Base-by-base conservation (phyloP, 192 early-diverging fungal species). In the Rhizophagus prolifer region DNA sequence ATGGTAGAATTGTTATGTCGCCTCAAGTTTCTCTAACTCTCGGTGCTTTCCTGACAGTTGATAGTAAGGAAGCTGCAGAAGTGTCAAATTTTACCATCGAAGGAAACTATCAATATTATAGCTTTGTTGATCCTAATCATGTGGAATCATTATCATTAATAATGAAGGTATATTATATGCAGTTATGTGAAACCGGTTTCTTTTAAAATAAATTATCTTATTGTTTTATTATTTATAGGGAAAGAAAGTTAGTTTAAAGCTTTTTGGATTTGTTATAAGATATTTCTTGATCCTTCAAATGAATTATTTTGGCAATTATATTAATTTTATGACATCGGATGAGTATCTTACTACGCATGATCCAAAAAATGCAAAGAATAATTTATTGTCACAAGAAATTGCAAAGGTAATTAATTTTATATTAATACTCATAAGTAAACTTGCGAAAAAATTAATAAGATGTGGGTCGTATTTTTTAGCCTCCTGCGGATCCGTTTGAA, bases 301-400 rank as follows among this genome's bases (percentile, higher is more conserved):
- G 46, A 95, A 95, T 61, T 95, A 94, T 77, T 81, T 90, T 54
- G 92, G 92, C 25, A 79, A 84, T 7, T 86, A 82, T 70, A 67
- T 85, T 9, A 84, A 90, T 67, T 90, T 91, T 80, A 79, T 86
- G 2, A 90, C 86, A 0, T 77, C 90, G 64, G 90, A 92, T 5
- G 91, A 93, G 71, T 93, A 91, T 77, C 58, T 65, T 67, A 36
- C 16, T 64, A 30, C 5, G 4, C 62, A 63, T 5, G 79, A 84
- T 60, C 76, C 71, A 12, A 88, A 84, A 67, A 84, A 91, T 66
- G 85, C 84, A 4, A 83, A 84, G 44, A 77, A 88, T 9, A 88
- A 86, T 82, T 85, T 87, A 78, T 1, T 67, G n/a, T n/a, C 30
- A 19, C 13, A 12, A 54, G 41, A 26, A 41, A 12, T 8, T 21